Percentiles rank a stretch among this genome's conserved stretches.
Evolutionary conservation across 768 basidiomycete species (phyloP).

Genomic region (Mycena galopus): DNA sequence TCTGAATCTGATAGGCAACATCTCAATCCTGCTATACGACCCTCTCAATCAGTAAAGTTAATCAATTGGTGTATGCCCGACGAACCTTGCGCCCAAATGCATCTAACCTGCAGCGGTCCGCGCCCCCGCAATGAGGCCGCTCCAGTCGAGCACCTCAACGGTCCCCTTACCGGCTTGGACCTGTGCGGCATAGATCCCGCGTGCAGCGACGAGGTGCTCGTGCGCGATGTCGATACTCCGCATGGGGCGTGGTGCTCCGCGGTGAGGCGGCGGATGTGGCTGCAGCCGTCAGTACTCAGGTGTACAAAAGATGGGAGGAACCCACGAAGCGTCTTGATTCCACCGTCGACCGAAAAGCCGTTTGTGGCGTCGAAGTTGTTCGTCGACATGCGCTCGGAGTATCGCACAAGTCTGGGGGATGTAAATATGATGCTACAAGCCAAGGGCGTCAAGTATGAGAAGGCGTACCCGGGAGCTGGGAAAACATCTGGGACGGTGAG

Average conservation of each 20-base stretch:
- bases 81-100: slow-evolving; percentile 48
- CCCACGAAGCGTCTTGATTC: slow-evolving; percentile 86
- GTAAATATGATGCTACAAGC: slow-evolving; percentile 1
- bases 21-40: no score
- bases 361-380: slow-evolving; percentile 81
- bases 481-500: slow-evolving; percentile 64
- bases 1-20: no score
- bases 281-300: slow-evolving; percentile 37
- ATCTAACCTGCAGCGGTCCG: slow-evolving; percentile 81
- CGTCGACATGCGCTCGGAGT: slow-evolving; percentile 76
- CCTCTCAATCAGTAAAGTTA: no score
- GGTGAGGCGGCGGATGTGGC: slow-evolving; percentile 79
- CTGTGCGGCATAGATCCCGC: slow-evolving; percentile 72
- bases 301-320: slow-evolving; percentile 17
- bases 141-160: slow-evolving; percentile 84
- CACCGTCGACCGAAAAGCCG: slow-evolving; percentile 89
- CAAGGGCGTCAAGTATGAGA: background rate
- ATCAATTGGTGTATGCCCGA: no score
- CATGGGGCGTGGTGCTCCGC: slow-evolving; percentile 78
- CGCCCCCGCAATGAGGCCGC: slow-evolving; percentile 80
- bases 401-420: slow-evolving; percentile 60
- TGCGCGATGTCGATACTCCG: slow-evolving; percentile 79
- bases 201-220: slow-evolving; percentile 83
- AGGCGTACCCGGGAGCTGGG: slow-evolving; percentile 69
- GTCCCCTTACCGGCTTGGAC: slow-evolving; percentile 57